Base-by-base conservation (phyloP, 805 yeast genomes). In the Candida manassasensis region DNA sequence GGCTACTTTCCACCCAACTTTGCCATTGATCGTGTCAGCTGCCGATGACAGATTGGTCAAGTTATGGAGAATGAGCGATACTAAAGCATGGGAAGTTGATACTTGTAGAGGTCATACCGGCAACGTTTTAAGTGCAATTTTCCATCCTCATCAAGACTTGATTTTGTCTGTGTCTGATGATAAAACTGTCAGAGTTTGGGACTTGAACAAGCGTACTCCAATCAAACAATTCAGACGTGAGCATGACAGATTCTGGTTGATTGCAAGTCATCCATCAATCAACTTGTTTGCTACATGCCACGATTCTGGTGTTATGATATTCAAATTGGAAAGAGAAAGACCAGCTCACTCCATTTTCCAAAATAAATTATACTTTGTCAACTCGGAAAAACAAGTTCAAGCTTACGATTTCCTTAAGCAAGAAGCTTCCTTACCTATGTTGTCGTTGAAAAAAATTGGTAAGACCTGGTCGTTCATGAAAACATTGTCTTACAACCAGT, bases 81-180 rank as follows among this genome's bases (percentile, higher is more conserved):
- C 95, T 24, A 87, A 89, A 63, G 98, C 98, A 16, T 93, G 97
- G 97, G 98, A 94, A 61, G 95, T 94, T 40, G 99, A 93, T 58
- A 85, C 97, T 18, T 90, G 97, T 62, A 79, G 98, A 55, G 98
- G 98, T 38, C 99, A 93, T 62, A 85, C 96, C 19, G 89, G 89
- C 54, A 88, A 85, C 57, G 96, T 93, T 35, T 79, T 88, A 34
- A 72, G 93, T 59, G 88, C 86, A 25, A 67, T 84, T 35, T 94
- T 94, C 76, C 96, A 93, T 58, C 97, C 97, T 27, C 79, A 80
- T 44, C 93, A 87, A 61, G 96, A 93, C 50, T 69, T 90, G 55
- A 88, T 93, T 45, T 69, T 93, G 34, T 89, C 97, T 22, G 95
- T 88, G 28, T 84, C 95, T 47, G 97, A 93, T 59, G 99, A 93